Conservation (phyloP, 2,329 filamentous ascomycete genomes). For the Chaetothyriales sp. region DNA sequence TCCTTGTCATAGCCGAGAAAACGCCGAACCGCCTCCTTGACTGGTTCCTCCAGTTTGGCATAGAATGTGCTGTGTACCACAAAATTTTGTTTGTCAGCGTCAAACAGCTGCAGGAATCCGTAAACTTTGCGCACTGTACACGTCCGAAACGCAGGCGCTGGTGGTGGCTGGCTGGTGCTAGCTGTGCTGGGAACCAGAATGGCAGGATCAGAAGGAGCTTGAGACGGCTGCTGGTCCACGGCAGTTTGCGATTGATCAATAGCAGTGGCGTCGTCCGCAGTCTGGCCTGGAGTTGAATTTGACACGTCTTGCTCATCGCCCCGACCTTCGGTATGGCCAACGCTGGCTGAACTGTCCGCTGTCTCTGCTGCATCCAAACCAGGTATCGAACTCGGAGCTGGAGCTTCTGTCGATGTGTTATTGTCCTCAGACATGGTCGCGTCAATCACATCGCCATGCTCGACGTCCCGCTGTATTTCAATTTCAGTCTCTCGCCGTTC, state of each 20-base stretch:
- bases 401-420: constrained; percentile 20
- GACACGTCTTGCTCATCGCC: background rate
- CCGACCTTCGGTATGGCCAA: background rate
- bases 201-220: constrained; percentile 2
- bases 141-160: background rate
- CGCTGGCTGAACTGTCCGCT: background rate
- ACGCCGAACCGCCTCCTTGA: constrained; percentile 27
- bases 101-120: constrained; percentile 38
- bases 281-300: too few species aligned
- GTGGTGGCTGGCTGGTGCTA: constrained; percentile 1
- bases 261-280: constrained; percentile 11
- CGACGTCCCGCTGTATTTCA: constrained; percentile 1
- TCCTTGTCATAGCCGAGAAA: constrained; percentile 24
- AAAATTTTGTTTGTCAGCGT: constrained; percentile 33
- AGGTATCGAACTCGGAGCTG: constrained; percentile 3
- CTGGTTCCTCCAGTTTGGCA: constrained; percentile 25
- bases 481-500: background rate
- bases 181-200: constrained; percentile 1
- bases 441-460: constrained; percentile 13
- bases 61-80: constrained; percentile 28
- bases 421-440: constrained; percentile 16
- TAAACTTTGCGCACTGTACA: constrained; percentile 22
- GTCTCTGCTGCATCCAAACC: background rate
- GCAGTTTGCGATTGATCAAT: constrained; percentile 1
- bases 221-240: background rate